Evolutionary conservation across 1,284 basidiomycete species (phyloP).

Genomic region (Fomes fomentarius): DNA sequence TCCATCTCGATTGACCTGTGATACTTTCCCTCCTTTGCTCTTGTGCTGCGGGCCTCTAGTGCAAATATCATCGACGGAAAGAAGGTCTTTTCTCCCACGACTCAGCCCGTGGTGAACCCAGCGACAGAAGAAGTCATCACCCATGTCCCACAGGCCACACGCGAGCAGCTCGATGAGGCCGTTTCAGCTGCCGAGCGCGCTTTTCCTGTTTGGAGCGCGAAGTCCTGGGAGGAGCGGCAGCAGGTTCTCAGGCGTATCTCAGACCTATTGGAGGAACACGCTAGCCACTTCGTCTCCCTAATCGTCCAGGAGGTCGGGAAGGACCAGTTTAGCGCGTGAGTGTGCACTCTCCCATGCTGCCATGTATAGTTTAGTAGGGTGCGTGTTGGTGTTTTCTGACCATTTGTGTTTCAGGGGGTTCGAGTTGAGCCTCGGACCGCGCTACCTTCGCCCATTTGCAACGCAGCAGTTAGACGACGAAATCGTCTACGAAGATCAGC

Average conservation of each 20-base stretch:
- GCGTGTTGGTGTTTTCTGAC: neutral
- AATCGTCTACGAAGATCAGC: neutral
- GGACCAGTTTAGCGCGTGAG: slow-evolving; percentile 15
- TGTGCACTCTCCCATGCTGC: neutral
- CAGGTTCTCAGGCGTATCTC: slow-evolving; percentile 6
- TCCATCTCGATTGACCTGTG: too few species aligned
- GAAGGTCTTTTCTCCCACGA: slow-evolving; percentile 4
- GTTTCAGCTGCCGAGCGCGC: slow-evolving; percentile 13
- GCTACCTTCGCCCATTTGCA: slow-evolving; percentile 4
- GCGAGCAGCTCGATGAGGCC: slow-evolving; percentile 17
- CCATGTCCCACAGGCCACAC: slow-evolving; percentile 16
- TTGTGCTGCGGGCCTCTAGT: too few species aligned
- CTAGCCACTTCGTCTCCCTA: slow-evolving; percentile 5
- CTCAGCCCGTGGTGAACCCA: slow-evolving; percentile 14
- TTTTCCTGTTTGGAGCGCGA: slow-evolving; percentile 14
- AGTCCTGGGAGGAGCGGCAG: slow-evolving; percentile 15
- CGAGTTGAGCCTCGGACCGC: slow-evolving; percentile 3
- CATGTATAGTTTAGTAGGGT: too few species aligned
- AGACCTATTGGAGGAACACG: slow-evolving; percentile 4
- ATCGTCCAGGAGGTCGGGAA: slow-evolving; percentile 20
- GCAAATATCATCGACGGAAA: slow-evolving; percentile 14
- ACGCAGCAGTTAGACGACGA: slow-evolving; percentile 13
- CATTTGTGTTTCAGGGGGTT: neutral
- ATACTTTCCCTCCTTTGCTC: too few species aligned
- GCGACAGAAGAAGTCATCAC: slow-evolving; percentile 15